Conservation (phyloP, 345 rosid species). For the Eucalyptus curtisii region DNA sequence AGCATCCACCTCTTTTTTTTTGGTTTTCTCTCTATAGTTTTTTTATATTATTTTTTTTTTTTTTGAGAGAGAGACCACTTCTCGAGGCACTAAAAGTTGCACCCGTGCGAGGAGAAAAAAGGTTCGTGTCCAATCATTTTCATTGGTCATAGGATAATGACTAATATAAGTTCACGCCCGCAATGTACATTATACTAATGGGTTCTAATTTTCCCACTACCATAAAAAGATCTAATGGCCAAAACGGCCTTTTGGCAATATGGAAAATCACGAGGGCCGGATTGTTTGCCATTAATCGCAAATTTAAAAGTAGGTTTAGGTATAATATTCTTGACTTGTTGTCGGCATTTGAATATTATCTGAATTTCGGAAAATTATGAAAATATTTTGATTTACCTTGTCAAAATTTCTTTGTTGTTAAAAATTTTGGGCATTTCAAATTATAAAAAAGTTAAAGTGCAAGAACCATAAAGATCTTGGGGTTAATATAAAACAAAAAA, state of each 20-base stretch:
- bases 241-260: background rate
- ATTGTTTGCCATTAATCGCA: background rate
- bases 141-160: constrained; percentile 3
- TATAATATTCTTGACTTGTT: background rate
- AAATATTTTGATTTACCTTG: background rate
- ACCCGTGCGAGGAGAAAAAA: constrained; percentile 10
- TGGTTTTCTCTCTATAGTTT: background rate
- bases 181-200: background rate
- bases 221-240: background rate
- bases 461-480: too few relatives aligned
- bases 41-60: background rate
- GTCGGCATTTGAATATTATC: background rate
- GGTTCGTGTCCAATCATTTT: constrained; percentile 13
- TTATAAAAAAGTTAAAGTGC: background rate
- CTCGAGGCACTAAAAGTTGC: constrained; percentile 1
- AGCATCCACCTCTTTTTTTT: background rate
- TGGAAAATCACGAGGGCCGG: background rate
- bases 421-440: background rate
- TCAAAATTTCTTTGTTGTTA: background rate
- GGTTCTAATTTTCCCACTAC: background rate
- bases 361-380: background rate
- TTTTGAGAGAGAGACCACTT: background rate
- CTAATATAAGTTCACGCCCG: background rate
- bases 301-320: background rate
- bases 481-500: too few relatives aligned